Percentiles rank a stretch among this genome's conserved stretches.
Conservation (phyloP, 106 monocot genomes). For the Posidonia australis region DNA sequence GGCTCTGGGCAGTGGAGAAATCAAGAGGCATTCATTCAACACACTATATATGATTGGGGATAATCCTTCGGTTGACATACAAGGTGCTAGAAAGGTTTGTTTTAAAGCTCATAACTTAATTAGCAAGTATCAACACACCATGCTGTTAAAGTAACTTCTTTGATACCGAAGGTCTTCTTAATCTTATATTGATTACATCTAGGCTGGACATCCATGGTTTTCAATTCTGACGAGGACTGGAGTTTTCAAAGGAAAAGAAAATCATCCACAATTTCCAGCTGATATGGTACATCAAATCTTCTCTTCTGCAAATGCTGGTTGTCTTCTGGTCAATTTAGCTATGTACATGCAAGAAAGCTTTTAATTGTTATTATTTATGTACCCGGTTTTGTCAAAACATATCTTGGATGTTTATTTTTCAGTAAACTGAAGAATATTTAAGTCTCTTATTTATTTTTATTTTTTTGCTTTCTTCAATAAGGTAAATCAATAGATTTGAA, state of each 20-base stretch:
- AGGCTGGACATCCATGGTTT: conserved; percentile 90
- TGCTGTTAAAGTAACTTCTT: not conserved
- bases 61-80: conserved; percentile 85
- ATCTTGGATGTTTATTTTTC: too few relatives aligned
- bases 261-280: conserved; percentile 64
- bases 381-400: too few relatives aligned
- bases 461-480: too few relatives aligned
- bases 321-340: too few relatives aligned
- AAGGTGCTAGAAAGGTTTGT: conserved; percentile 77
- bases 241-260: conserved; percentile 69
- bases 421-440: too few relatives aligned
- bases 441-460: too few relatives aligned
- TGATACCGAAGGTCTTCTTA: not conserved
- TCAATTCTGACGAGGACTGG: conserved; percentile 91
- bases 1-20: conserved; percentile 3
- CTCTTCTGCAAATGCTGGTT: not conserved
- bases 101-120: too few relatives aligned
- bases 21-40: conserved; percentile 18
- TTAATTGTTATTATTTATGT: too few relatives aligned
- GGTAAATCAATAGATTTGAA: too few relatives aligned
- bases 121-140: too few relatives aligned
- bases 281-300: conserved; percentile 42
- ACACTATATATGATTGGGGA: conserved; percentile 95
- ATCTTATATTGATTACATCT: conserved; percentile 5
- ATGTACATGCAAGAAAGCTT: too few relatives aligned